phyloP scores from a whole-genome alignment of 257 asterid species.

The Solanum bulbocastanum region DNA sequence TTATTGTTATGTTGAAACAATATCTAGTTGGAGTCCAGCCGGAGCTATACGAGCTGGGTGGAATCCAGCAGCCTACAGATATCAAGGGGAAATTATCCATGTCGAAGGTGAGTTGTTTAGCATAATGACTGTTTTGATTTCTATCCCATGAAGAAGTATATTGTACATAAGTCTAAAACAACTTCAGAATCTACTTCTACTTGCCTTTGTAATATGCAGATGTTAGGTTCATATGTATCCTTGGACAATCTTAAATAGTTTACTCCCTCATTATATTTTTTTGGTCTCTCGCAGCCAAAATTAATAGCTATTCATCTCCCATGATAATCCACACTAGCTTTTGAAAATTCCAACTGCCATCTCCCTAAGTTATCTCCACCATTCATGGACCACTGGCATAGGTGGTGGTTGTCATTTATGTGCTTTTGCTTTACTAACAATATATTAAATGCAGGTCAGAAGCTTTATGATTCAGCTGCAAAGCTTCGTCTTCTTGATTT shows the following conservation, averaged over 20 bases:
- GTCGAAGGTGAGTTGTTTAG: conserved; percentile 61
- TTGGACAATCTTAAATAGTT: background rate
- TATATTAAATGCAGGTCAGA: conserved; percentile 48
- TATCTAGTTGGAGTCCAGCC: conserved; percentile 88
- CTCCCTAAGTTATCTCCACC: background rate
- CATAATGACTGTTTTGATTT: background rate
- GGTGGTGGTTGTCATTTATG: background rate
- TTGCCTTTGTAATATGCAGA: background rate
- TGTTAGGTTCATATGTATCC: background rate
- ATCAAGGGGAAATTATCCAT: conserved; percentile 50
- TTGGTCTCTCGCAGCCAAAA: background rate
- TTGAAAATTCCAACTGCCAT: background rate
- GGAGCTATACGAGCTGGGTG: conserved; percentile 88
- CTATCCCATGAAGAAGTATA: background rate
- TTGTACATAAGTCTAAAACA: background rate
- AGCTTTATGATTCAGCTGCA: conserved; percentile 78
- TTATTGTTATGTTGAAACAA: background rate
- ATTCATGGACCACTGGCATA: background rate
- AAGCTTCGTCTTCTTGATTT: conserved; percentile 59
- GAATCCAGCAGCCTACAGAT: conserved; percentile 70
- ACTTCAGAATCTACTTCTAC: background rate
- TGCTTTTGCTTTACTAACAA: background rate
- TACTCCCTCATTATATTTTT: background rate
- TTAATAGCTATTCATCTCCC: background rate
- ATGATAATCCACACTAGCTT: background rate